phyloP scores from a whole-genome alignment of 2,329 filamentous ascomycete genomes.

The Didymellaceae sp. region DNA sequence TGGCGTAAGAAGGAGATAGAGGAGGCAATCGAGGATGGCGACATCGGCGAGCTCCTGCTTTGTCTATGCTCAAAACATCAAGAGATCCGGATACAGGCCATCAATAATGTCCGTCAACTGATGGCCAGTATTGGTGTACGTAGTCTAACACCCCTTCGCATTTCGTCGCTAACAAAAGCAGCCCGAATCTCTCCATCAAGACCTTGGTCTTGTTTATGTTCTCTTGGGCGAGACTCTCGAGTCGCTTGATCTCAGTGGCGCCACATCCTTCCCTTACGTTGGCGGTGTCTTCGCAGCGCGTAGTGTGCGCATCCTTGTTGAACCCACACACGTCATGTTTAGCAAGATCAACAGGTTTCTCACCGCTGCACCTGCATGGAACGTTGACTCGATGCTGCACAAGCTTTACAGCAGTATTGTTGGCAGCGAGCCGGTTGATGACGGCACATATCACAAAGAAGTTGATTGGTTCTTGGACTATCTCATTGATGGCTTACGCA shows the following conservation, averaged over 20 bases:
- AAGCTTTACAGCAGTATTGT: slow-evolving; percentile 74
- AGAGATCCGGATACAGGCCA: slow-evolving; percentile 80
- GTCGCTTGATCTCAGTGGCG: slow-evolving; percentile 57
- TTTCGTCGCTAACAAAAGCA: slow-evolving; percentile 5
- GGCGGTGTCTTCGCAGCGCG: slow-evolving; percentile 77
- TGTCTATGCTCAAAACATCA: slow-evolving; percentile 77
- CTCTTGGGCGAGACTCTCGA: slow-evolving; percentile 81
- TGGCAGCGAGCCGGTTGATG: slow-evolving; percentile 75
- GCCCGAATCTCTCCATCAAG: slow-evolving; percentile 57
- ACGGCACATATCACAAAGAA: slow-evolving; percentile 72
- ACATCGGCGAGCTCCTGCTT: slow-evolving; percentile 71
- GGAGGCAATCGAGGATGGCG: slow-evolving; percentile 78
- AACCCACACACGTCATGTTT: slow-evolving; percentile 83
- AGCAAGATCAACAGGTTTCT: slow-evolving; percentile 86
- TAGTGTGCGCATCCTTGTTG: slow-evolving; percentile 71
- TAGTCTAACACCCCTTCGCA: neutral
- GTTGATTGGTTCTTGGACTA: slow-evolving; percentile 76
- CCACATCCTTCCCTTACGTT: slow-evolving; percentile 68
- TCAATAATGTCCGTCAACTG: slow-evolving; percentile 71
- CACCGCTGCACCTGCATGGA: slow-evolving; percentile 78
- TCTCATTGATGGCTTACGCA: slow-evolving; percentile 71
- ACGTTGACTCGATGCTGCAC: slow-evolving; percentile 60
- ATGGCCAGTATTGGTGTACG: slow-evolving; percentile 58
- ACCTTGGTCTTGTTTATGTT: slow-evolving; percentile 79
- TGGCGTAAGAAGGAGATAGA: slow-evolving; percentile 82